These are phyloP conservation scores for Phytophthora sp. DNA, from an alignment of 352 stramenopile species.

Conservation along the genomic window DNA sequence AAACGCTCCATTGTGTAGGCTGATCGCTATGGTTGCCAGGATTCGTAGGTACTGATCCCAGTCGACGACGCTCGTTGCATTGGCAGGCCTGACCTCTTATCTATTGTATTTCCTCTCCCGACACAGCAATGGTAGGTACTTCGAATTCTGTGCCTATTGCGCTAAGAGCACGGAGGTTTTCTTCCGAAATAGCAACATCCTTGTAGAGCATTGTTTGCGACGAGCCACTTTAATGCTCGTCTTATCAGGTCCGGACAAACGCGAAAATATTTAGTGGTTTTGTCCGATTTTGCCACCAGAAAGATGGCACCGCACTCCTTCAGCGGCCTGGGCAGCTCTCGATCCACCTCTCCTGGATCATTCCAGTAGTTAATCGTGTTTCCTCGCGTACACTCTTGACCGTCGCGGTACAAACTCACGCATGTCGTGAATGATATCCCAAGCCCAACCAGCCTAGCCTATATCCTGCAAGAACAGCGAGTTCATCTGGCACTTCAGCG, in stretches of 20 bases:
- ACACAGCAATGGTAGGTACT: not conserved
- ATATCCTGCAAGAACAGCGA: conserved; percentile 11
- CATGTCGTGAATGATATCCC: conserved; percentile 21
- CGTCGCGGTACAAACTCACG: conserved; percentile 3
- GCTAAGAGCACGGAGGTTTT: no score
- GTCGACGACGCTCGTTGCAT: no score
- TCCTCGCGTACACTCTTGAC: conserved; percentile 17
- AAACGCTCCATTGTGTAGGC: no score
- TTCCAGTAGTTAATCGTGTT: conserved; percentile 28
- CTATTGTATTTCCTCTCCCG: no score
- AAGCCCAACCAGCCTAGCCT: conserved; percentile 7
- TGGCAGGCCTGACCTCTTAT: no score
- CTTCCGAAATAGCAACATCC: not conserved
- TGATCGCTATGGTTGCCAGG: no score
- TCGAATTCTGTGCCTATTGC: no score
- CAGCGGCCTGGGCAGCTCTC: conserved; percentile 1
- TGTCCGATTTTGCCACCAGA: not conserved
- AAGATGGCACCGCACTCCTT: not conserved
- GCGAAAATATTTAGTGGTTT: not conserved
- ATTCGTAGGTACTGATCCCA: no score
- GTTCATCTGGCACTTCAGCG: no score
- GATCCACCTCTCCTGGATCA: not conserved
- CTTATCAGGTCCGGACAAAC: conserved; percentile 6
- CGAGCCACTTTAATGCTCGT: not conserved
- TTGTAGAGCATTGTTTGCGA: conserved; percentile 6